Evolutionary conservation across 1,139 yeast genomes (phyloP).

Genomic region (Blastobotrys malaysiensis): DNA sequence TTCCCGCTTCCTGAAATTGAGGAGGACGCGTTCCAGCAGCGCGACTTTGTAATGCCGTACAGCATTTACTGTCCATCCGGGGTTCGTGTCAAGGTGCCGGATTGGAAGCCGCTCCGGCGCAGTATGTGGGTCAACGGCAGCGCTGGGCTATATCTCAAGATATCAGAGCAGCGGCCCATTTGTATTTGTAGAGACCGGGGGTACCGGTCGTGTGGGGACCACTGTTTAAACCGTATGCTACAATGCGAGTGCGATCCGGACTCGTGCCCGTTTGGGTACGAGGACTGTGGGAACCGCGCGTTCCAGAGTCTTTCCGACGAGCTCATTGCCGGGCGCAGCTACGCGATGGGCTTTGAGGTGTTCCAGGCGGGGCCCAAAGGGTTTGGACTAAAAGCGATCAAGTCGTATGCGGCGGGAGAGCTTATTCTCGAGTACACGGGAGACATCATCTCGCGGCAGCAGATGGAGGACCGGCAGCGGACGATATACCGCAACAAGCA

Average conservation of each 20-base stretch:
- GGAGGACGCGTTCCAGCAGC: slow-evolving; percentile 14
- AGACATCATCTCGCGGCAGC: slow-evolving; percentile 31
- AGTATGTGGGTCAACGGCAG: slow-evolving; percentile 1
- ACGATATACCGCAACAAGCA: neutral
- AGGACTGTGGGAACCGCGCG: slow-evolving; percentile 38
- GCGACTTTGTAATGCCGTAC: slow-evolving; percentile 33
- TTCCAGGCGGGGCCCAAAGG: slow-evolving; percentile 30
- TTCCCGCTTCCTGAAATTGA: slow-evolving; percentile 24
- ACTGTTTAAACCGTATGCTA: slow-evolving; percentile 30
- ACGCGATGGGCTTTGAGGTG: slow-evolving; percentile 35
- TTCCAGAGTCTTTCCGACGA: slow-evolving; percentile 26
- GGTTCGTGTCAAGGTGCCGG: slow-evolving; percentile 22
- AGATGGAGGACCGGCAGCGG: neutral
- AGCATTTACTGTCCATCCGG: slow-evolving; percentile 33
- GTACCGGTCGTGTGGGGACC: slow-evolving; percentile 29
- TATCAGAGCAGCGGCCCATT: slow-evolving; percentile 19
- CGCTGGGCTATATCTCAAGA: neutral
- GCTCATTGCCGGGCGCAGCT: slow-evolving; percentile 20
- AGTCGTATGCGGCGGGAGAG: slow-evolving; percentile 35
- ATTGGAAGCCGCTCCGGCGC: slow-evolving; percentile 31
- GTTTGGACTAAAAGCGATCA: slow-evolving; percentile 35
- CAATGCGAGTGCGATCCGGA: slow-evolving; percentile 33
- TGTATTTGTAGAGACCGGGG: slow-evolving; percentile 29
- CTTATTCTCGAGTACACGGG: slow-evolving; percentile 43
- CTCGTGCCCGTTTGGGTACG: slow-evolving; percentile 33